Evolutionary conservation across 345 rosid genomes (phyloP).

Genomic region (Brassica incana): DNA sequence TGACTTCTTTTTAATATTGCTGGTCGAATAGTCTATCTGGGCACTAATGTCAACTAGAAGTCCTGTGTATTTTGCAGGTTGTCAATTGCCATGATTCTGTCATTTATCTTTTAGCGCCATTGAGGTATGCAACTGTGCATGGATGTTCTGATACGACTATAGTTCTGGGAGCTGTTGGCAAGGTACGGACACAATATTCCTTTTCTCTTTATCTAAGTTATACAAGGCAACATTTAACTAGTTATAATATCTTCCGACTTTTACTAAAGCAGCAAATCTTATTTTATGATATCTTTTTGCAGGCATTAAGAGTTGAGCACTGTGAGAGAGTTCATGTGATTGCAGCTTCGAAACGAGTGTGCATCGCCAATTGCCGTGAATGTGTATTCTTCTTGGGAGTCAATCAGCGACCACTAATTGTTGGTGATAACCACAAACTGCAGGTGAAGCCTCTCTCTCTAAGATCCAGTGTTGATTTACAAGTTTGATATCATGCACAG

Average conservation of each 20-base stretch:
- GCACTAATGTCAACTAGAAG: slow-evolving; percentile 5
- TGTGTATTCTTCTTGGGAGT: slow-evolving; percentile 97
- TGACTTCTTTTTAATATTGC: neutral
- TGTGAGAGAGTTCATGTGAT: slow-evolving; percentile 99
- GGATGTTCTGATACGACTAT: slow-evolving; percentile 98
- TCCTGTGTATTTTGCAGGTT: slow-evolving; percentile 56
- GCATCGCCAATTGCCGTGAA: slow-evolving; percentile 96
- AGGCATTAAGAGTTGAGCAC: slow-evolving; percentile 96
- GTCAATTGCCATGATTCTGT: slow-evolving; percentile 95
- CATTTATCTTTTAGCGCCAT: slow-evolving; percentile 87
- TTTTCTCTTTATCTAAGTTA: neutral
- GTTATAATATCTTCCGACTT: neutral
- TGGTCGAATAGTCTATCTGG: slow-evolving; percentile 8
- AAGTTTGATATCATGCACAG: neutral
- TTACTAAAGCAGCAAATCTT: slow-evolving; percentile 1
- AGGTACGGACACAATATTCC: slow-evolving; percentile 52
- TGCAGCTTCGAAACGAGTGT: slow-evolving; percentile 80
- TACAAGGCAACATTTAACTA: neutral
- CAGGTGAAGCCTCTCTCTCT: slow-evolving; percentile 55
- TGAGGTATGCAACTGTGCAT: slow-evolving; percentile 85
- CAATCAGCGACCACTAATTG: slow-evolving; percentile 92
- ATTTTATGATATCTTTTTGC: slow-evolving; percentile 30
- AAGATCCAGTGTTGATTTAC: neutral
- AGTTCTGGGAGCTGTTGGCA: slow-evolving; percentile 98
- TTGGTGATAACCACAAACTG: slow-evolving; percentile 96